Evolutionary conservation across 164 flowering plant species (phyloP), one percentile per base, ranked within the genome.

Genomic region (Litsea cubeba): DNA sequence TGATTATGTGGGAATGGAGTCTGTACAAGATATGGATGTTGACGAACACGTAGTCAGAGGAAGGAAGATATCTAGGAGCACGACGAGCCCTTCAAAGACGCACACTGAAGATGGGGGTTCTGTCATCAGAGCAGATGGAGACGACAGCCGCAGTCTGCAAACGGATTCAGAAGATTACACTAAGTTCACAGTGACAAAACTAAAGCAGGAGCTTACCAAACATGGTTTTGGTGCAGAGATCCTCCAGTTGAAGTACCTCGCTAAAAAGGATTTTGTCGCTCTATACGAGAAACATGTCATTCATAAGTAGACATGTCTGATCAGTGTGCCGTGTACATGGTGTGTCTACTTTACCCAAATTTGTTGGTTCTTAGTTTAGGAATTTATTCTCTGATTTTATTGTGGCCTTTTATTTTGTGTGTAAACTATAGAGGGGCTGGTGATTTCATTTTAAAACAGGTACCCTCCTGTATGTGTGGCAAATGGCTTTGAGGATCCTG

Each of bases 151-250:
- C 60, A 90, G 92, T 71, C 86, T 84, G 69, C 87, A 87, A 68
- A 80, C 79, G 1, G 85, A 82, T 35, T 68, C 83, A 5, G 97
- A 86, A 32, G 98, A 94, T 68, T 87, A 94, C 73, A 89, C 88
- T 1, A 93, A 90, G 83, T 88, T 94, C 72, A 93, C 98, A 0
- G 80, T 92, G 17, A 87, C 71, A 81, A 91, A 83, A 72, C 88
- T 96, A 35, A 96, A 87, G 87, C 93, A 94, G 71, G 97, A 90
- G 75, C 88, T 96, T 25, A 96, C 99, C 0, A 88, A 84, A 65
- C 91, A 90, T 77, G 92, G 96, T 74, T 88, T 86, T 72, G 99
- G 98, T 12, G 94, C 82, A 46, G 87, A 94, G 82, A 73, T 96
- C 76, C 93, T 96, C 68, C 87, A 89, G 82, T 58, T 90, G 82